Evolutionary conservation across 805 yeast genomes (phyloP), one percentile per base, ranked within the genome.

Genomic region (Debaryomyces tyrocola): DNA sequence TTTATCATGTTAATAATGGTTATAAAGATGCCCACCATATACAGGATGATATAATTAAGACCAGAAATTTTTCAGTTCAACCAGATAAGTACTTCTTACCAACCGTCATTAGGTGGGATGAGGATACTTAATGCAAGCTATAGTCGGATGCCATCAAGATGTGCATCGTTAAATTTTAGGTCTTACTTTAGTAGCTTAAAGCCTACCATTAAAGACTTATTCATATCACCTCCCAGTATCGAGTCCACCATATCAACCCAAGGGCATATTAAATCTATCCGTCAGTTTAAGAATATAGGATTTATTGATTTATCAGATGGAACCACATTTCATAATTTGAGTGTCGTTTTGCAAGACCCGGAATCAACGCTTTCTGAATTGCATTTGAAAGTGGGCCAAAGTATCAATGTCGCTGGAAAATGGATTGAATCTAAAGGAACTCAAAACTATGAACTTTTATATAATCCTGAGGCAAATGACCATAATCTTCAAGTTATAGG

Each of bases 271-370:
- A 80, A 80, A 45, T 77, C 90, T 0, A 79, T 89, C 1, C 77
- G 97, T 41, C 64, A 75, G 7, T 78, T 90, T 60, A 90, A 90
- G 59, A 85, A 84, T 44, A 75, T 87, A 4, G 86, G 90, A 0
- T 94, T 94, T 63, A 69, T 90, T 4, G 96, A 90, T 57, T 53
- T 94, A 9, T 67, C 78, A 2, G 98, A 94, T 62, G 98, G 98
- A 0, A 76, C 94, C 0, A 69, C 79, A 1, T 67, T 75, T 28
- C 51, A 68, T 24, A 73, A 78, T 12, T 59, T 91, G 47, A 80
- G 77, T 57, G 77, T 89, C 46, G 67, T 69, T 24, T 48, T 71
- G 62, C 43, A 51, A 47, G 61, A 67, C 10, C 69, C 68, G 9
- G 40, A 17, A 1, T 44, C 41, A 20, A 50, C 59, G 2, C 41